Evolutionary conservation across 352 stramenopile genomes (phyloP).

Genomic region (Phytophthora tentaculata): DNA sequence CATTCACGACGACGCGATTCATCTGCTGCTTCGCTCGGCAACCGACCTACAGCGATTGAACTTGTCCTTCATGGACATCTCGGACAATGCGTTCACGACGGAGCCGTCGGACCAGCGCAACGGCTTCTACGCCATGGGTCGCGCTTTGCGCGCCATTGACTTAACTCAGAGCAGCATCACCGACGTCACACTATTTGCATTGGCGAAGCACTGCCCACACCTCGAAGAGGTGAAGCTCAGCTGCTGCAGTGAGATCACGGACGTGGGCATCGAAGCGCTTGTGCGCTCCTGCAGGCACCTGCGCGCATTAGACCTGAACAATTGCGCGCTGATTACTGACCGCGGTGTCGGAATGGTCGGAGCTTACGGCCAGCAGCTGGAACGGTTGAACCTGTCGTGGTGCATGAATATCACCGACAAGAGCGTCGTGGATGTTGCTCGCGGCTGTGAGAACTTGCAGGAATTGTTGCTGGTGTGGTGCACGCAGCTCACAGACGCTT

Average conservation of each 20-base stretch:
- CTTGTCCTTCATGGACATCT: conserved; percentile 87
- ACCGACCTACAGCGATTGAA: conserved; percentile 70
- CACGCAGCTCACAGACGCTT: conserved; percentile 80
- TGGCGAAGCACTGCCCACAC: conserved; percentile 66
- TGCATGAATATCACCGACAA: conserved; percentile 92
- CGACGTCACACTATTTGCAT: conserved; percentile 64
- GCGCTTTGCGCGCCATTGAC: conserved; percentile 59
- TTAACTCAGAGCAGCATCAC: conserved; percentile 80
- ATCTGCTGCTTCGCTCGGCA: conserved; percentile 65
- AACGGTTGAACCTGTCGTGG: conserved; percentile 83
- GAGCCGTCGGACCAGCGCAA: conserved; percentile 47
- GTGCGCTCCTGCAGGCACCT: conserved; percentile 60
- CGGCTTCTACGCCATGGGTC: conserved; percentile 55
- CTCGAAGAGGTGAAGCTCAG: conserved; percentile 78
- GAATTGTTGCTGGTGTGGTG: conserved; percentile 85
- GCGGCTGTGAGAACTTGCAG: conserved; percentile 62
- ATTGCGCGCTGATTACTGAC: conserved; percentile 85
- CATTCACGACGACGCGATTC: conserved; percentile 81
- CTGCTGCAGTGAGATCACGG: conserved; percentile 81
- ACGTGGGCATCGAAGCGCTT: conserved; percentile 74
- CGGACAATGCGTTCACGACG: conserved; percentile 68
- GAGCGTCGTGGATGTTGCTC: conserved; percentile 69
- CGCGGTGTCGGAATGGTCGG: conserved; percentile 65
- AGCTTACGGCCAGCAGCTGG: conserved; percentile 56
- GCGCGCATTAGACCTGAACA: conserved; percentile 71